Conservation (phyloP, 2,329 filamentous ascomycete genomes). For the Microdochium nivale region DNA sequence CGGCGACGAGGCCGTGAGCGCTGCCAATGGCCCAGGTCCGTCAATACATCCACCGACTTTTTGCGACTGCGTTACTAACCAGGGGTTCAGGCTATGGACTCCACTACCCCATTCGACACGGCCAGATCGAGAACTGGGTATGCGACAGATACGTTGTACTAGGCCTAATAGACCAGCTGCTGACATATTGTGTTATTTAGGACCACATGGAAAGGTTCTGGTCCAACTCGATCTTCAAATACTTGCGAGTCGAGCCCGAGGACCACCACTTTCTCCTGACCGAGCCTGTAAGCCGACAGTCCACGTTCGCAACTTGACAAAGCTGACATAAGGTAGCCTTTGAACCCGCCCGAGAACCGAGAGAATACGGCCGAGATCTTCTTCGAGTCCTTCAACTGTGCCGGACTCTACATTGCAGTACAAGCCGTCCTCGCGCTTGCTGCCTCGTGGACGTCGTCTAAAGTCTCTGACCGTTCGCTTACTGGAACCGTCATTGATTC, state of each 20-base stretch:
- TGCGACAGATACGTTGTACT: conserved; percentile 12
- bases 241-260: conserved; percentile 93
- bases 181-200: conserved; percentile 29
- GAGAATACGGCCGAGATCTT: conserved; percentile 99
- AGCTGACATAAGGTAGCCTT: conserved; percentile 48
- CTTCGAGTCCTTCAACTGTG: conserved; percentile 99
- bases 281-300: conserved; percentile 63
- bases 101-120: conserved; percentile 95
- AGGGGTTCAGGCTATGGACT: conserved; percentile 68
- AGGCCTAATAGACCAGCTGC: conserved; percentile 18
- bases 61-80: conserved; percentile 7
- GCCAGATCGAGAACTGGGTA: conserved; percentile 98
- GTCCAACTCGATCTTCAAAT: conserved; percentile 99
- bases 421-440: conserved; percentile 94
- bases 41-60: conserved; percentile 4
- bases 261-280: conserved; percentile 98
- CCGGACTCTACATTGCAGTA: conserved; percentile 96
- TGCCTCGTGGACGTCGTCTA: conserved; percentile 97
- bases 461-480: conserved; percentile 90
- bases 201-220: conserved; percentile 99
- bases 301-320: neutral
- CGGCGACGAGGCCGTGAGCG: conserved; percentile 86
- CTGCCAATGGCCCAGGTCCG: conserved; percentile 71
- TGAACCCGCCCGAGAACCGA: conserved; percentile 97
- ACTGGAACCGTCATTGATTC: conserved; percentile 98